Base-by-base conservation (phyloP, 495 filamentous ascomycete genomes). In the Saxophila tyrrhenica region DNA sequence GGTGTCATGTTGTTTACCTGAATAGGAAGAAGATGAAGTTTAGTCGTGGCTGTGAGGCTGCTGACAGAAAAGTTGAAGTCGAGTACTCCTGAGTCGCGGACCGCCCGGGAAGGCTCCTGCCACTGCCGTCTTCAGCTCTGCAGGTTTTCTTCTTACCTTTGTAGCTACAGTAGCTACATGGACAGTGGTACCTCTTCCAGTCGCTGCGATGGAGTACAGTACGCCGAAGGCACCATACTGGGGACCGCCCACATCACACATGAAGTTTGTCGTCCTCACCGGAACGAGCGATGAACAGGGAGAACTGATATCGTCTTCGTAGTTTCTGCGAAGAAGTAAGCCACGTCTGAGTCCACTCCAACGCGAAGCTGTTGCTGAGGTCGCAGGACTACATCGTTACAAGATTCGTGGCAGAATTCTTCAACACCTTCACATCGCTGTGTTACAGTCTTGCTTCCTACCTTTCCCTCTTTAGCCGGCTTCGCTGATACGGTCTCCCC, bases 271-370 rank as follows among this genome's bases (percentile, higher is more conserved):
- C 9, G 24, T 17, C 25, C 39, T 3, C 2, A 2, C 21, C 42
- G 20, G 11, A 45, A 44, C 29, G 16, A 11, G 15, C 11, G 16
- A 29, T 39, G 7, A 35, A 13, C 29, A n/a, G 15, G n/a, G n/a
- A 11, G n/a, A 5, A 35, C 20, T 44, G 32, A 57, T 19, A 22
- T 13, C 9, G 13, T 43, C 32, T 3, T 2, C 25, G 9, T 22
- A 59, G 58, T 39, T 61, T 61, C 38, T 61, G 58, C 25, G 58
- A 61, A 54, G 58, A 58, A 45, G 55, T 57, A 25, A 17, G 16
- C 53, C 1, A 38, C 39, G 41, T 7, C n/a, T n/a, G n/a, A n/a
- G n/a, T n/a, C n/a, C n/a, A 48, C 25, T 5, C 48, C 23, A 16
- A 39, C 5, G 17, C 3, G n/a, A 39, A 13, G 5, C 13, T 13